phyloP scores from a whole-genome alignment of 306 rosid species.

The Vigna hirtella region DNA sequence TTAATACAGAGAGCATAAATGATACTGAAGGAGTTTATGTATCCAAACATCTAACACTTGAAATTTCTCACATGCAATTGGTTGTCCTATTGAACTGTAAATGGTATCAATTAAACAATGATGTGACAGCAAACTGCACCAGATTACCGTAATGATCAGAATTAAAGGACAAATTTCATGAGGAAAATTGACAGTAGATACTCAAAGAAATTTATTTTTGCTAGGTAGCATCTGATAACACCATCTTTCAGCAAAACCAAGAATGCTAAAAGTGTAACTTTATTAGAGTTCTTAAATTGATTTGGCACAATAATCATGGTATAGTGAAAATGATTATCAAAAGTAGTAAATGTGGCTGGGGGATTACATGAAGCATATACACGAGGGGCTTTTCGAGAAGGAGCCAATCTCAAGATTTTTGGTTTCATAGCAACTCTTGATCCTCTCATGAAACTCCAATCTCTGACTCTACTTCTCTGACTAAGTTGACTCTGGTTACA shows the following conservation, averaged over 20 bases:
- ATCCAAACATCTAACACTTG: not conserved
- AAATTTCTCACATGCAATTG: slow-evolving; percentile 1
- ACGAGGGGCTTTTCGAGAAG: slow-evolving; percentile 46
- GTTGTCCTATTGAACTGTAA: not conserved
- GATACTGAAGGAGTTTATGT: not conserved
- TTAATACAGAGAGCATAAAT: slow-evolving; percentile 2
- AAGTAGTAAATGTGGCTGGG: slow-evolving; percentile 7
- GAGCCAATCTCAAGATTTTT: slow-evolving; percentile 47
- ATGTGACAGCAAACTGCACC: not conserved
- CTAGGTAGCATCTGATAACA: not conserved
- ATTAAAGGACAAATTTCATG: not conserved
- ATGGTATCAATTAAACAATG: not conserved
- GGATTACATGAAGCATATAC: slow-evolving; percentile 73
- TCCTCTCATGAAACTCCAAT: slow-evolving; percentile 85
- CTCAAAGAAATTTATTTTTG: not conserved
- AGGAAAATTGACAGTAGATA: not conserved
- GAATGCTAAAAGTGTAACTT: not conserved
- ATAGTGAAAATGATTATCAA: not conserved
- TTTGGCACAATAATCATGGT: not conserved
- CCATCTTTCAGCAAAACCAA: slow-evolving; percentile 17
- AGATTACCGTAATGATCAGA: not conserved
- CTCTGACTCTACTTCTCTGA: slow-evolving; percentile 43
- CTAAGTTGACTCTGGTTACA: slow-evolving; percentile 49
- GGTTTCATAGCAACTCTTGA: slow-evolving; percentile 64
- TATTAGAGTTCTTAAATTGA: slow-evolving; percentile 7